phyloP scores from a whole-genome alignment of 2,329 filamentous ascomycete species.

The Cyphellophora europaea region DNA sequence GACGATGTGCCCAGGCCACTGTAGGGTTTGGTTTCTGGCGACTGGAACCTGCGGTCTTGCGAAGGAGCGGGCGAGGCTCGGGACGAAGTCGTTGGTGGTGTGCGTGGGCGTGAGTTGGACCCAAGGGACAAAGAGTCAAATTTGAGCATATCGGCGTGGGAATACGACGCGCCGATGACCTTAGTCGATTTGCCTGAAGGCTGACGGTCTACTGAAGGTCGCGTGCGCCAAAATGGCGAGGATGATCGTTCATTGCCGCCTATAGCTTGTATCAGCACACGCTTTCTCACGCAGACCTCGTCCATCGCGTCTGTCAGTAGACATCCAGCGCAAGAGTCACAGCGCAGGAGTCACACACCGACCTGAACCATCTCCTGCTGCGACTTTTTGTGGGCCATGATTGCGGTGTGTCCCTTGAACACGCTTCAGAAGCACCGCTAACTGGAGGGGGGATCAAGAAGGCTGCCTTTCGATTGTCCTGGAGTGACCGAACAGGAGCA shows the following conservation, averaged over 20 bases:
- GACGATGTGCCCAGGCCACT: slow-evolving; percentile 53
- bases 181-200: slow-evolving; percentile 41
- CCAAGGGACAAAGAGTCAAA: slow-evolving; percentile 57
- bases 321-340: neutral
- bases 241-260: slow-evolving; percentile 31
- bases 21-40: slow-evolving; percentile 14
- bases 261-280: no score
- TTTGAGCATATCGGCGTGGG: slow-evolving; percentile 89
- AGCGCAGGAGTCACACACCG: slow-evolving; percentile 57
- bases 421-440: no score
- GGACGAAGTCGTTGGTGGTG: slow-evolving; percentile 18
- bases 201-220: slow-evolving; percentile 28
- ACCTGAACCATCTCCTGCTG: slow-evolving; percentile 96
- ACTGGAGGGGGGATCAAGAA: no score
- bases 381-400: slow-evolving; percentile 55
- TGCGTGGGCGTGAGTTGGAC: slow-evolving; percentile 21
- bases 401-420: neutral
- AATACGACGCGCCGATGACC: slow-evolving; percentile 90
- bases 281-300: slow-evolving; percentile 9
- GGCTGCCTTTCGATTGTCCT: no score
- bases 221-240: slow-evolving; percentile 78
- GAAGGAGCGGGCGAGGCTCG: slow-evolving; percentile 12
- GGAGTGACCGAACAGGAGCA: no score
- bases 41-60: slow-evolving; percentile 12
- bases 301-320: neutral